Evolutionary conservation across 257 asterid genomes (phyloP).

Genomic region (Thymus mandschuricus): DNA sequence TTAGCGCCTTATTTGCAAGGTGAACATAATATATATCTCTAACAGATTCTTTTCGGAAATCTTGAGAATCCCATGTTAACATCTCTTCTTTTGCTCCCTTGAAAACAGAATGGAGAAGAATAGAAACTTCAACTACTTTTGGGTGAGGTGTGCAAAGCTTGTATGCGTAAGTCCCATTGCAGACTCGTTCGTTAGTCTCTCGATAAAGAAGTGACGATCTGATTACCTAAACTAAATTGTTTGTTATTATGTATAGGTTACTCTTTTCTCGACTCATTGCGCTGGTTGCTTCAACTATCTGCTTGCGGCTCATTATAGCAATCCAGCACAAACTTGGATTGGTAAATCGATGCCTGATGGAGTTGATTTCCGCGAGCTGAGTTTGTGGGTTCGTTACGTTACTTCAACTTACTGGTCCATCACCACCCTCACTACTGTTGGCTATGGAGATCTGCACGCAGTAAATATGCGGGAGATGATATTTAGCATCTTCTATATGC

Average conservation of each 20-base stretch:
- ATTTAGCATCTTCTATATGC: constrained; percentile 48
- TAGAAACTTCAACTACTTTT: constrained; percentile 48
- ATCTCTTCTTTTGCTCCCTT: not conserved
- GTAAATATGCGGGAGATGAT: constrained; percentile 51
- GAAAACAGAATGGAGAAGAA: constrained; percentile 63
- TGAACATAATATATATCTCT: not conserved
- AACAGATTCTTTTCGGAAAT: too few relatives aligned
- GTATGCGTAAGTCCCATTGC: constrained; percentile 48
- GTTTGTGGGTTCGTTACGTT: constrained; percentile 52
- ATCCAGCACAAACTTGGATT: constrained; percentile 51
- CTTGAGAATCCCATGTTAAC: too few relatives aligned
- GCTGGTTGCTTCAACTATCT: constrained; percentile 86
- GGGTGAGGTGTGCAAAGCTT: constrained; percentile 59
- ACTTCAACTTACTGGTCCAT: constrained; percentile 61
- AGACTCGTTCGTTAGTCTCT: not conserved
- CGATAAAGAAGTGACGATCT: not conserved
- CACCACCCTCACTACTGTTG: constrained; percentile 56
- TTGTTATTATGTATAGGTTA: constrained; percentile 46
- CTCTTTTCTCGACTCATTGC: constrained; percentile 62
- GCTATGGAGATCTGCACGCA: constrained; percentile 67
- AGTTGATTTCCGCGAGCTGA: constrained; percentile 33
- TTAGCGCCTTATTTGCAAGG: constrained; percentile 54
- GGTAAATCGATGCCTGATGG: constrained; percentile 32
- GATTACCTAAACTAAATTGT: not conserved
- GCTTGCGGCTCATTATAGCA: constrained; percentile 49